A percentile compares a stretch with the other conserved stretches of the same genome.
Evolutionary conservation across 2,329 filamentous ascomycete species (phyloP).

Genomic region (Chaetomium sp.): DNA sequence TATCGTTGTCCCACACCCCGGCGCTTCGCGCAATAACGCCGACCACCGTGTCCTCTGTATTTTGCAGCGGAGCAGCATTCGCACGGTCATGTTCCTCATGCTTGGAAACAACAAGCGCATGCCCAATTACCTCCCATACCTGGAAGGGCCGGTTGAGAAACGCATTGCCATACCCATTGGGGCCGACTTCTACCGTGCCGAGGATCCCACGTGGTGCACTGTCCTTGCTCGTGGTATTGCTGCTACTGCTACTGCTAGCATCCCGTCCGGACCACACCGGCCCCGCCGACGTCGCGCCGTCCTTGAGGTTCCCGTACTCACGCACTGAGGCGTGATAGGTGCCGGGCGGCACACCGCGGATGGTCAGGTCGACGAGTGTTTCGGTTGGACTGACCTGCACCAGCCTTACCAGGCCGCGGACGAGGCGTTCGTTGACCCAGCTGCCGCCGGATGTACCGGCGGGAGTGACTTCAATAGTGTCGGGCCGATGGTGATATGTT

Average conservation of each 20-base stretch:
- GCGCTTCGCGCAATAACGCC: constrained; percentile 93
- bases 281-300: constrained; percentile 76
- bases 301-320: constrained; percentile 78
- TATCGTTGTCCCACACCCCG: constrained; percentile 98
- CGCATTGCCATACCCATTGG: constrained; percentile 67
- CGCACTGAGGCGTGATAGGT: constrained; percentile 79
- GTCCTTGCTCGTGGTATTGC: constrained; percentile 27
- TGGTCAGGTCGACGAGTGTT: constrained; percentile 80
- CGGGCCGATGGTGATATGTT: constrained; percentile 54
- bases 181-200: constrained; percentile 67
- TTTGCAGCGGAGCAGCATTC: constrained; percentile 45
- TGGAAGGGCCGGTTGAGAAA: constrained; percentile 79
- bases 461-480: constrained; percentile 30
- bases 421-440: constrained; percentile 42
- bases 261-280: constrained; percentile 57
- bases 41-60: constrained; percentile 79
- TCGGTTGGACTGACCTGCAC: constrained; percentile 76
- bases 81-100: constrained; percentile 49
- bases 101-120: constrained; percentile 78
- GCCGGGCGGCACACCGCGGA: constrained; percentile 75
- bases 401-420: constrained; percentile 85
- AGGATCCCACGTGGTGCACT: constrained; percentile 53
- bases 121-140: constrained; percentile 94
- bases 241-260: constrained; percentile 31
- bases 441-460: constrained; percentile 25